Conservation (phyloP, 257 asterid species). For the Solanum medicagineum region DNA sequence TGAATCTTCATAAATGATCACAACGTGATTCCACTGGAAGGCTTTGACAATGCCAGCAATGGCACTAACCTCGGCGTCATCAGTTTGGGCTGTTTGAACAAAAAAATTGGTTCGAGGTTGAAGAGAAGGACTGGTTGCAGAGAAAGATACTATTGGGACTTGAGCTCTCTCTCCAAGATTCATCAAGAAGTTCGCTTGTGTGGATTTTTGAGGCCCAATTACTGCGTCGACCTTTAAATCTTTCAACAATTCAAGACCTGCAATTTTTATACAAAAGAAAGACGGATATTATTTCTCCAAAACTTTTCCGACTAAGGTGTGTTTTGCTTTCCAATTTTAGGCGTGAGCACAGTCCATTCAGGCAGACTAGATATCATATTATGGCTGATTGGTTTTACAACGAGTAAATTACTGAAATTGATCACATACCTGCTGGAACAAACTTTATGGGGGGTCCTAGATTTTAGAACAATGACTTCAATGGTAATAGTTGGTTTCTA, state of each 20-base stretch:
- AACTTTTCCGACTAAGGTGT: background rate
- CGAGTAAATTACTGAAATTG: background rate
- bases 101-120: background rate
- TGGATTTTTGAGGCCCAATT: background rate
- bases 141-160: background rate
- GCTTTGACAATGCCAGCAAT: background rate
- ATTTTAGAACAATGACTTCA: background rate
- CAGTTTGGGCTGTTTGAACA: background rate
- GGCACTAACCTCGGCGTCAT: background rate
- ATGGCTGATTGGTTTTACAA: background rate
- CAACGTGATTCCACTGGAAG: background rate
- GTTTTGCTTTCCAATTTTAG: background rate
- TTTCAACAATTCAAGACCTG: constrained; percentile 8
- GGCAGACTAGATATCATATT: background rate
- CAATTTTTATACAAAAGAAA: background rate
- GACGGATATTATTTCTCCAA: background rate
- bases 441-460: background rate
- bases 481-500: background rate
- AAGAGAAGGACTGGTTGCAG: background rate
- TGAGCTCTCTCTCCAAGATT: background rate
- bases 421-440: background rate
- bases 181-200: background rate
- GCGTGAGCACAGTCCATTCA: background rate
- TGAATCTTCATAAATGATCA: background rate
- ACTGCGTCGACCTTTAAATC: background rate